These are phyloP conservation scores for Nakazawaea molendinolei DNA, from an alignment of 805 yeast genomes.

Conservation along the genomic window DNA sequence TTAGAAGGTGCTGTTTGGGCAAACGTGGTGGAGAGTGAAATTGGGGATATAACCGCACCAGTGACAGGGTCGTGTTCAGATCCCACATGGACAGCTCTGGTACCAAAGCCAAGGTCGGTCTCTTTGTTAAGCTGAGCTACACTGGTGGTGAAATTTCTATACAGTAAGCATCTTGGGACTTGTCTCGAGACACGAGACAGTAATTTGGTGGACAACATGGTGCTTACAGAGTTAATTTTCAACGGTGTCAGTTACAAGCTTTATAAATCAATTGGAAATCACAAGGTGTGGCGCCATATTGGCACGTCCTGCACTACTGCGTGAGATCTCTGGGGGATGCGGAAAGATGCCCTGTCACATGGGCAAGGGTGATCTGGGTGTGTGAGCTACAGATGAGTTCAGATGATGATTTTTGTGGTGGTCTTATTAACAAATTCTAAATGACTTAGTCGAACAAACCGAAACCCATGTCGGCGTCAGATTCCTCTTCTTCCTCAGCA, in stretches of 20 bases:
- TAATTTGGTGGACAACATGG: conserved; percentile 4
- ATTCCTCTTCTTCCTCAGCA: conserved; percentile 42
- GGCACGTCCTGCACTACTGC: too few relatives aligned
- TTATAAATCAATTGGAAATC: too few relatives aligned
- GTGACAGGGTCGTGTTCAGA: conserved; percentile 62
- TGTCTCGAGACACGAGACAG: neutral
- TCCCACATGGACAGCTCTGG: conserved; percentile 83
- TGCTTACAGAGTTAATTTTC: too few relatives aligned
- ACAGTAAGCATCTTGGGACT: neutral
- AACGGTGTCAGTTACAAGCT: too few relatives aligned
- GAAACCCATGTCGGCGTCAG: conserved; percentile 72
- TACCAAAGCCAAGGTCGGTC: conserved; percentile 50
- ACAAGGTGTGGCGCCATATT: neutral
- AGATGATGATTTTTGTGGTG: too few relatives aligned
- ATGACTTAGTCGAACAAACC: conserved; percentile 99
- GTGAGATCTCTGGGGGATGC: too few relatives aligned
- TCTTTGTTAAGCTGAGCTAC: neutral
- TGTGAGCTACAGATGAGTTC: too few relatives aligned
- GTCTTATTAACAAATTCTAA: too few relatives aligned
- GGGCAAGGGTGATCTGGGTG: too few relatives aligned
- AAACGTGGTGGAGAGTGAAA: conserved; percentile 78
- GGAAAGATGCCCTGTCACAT: too few relatives aligned
- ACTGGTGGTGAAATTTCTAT: neutral
- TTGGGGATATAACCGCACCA: conserved; percentile 84
- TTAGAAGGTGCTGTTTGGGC: conserved; percentile 72